A percentile compares a stretch with the other conserved stretches of the same genome.
Evolutionary conservation across 2,329 filamentous ascomycete genomes (phyloP).

Genomic region (Didymella segeticola): DNA sequence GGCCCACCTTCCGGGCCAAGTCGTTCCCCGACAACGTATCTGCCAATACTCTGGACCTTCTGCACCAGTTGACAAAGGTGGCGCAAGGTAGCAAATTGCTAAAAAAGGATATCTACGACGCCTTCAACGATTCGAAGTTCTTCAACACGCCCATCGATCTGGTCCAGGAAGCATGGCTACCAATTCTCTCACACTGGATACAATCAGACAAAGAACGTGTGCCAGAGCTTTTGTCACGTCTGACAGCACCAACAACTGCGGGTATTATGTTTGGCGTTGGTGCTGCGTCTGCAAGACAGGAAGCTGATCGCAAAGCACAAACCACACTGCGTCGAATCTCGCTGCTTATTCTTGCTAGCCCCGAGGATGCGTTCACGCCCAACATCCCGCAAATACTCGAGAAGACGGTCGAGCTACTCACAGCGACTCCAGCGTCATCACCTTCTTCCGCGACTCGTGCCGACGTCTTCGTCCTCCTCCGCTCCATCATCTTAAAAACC

Average conservation of each 20-base stretch:
- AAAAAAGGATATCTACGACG: conserved; percentile 91
- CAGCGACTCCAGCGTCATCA: conserved; percentile 84
- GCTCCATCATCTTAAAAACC: conserved; percentile 80
- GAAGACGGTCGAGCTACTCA: conserved; percentile 84
- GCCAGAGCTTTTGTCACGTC: conserved; percentile 77
- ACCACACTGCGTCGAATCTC: conserved; percentile 85
- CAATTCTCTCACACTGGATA: conserved; percentile 82
- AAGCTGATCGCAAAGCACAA: conserved; percentile 92
- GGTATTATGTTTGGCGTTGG: conserved; percentile 99
- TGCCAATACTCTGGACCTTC: conserved; percentile 70
- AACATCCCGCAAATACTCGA: conserved; percentile 78
- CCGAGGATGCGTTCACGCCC: conserved; percentile 78
- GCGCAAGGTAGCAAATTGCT: conserved; percentile 84
- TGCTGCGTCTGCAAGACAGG: conserved; percentile 88
- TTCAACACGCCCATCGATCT: conserved; percentile 73
- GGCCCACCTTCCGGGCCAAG: conserved; percentile 82
- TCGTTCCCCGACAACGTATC: conserved; percentile 86
- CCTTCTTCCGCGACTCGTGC: conserved; percentile 88
- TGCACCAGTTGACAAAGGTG: conserved; percentile 79
- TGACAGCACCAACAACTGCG: conserved; percentile 86
- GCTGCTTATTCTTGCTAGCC: conserved; percentile 77
- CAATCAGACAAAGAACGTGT: conserved; percentile 87
- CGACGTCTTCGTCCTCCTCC: conserved; percentile 87
- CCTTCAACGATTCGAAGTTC: conserved; percentile 88
- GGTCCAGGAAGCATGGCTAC: conserved; percentile 78